Evolutionary conservation across 371 early-diverging fungal genomes (phyloP), one percentile per base, ranked within the genome.

Genomic region (Fennellomyces sp.): DNA sequence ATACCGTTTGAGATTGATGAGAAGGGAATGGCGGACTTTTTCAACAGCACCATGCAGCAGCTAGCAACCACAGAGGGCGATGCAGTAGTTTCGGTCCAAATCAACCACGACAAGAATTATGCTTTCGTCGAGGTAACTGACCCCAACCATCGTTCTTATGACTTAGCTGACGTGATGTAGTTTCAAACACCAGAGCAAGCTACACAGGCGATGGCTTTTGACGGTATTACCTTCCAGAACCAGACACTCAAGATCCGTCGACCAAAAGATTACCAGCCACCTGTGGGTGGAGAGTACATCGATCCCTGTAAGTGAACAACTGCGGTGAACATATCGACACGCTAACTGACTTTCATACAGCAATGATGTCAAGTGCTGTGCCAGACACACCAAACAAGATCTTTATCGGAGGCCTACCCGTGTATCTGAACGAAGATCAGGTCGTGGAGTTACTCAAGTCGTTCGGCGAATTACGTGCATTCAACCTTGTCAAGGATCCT

Each of bases 301-400:
- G 56, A 56, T n/a, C n/a, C n/a, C n/a, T n/a, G n/a, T n/a, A n/a
- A n/a, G n/a, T n/a, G n/a, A n/a, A n/a, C n/a, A n/a, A n/a, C n/a
- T n/a, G n/a, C n/a, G n/a, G n/a, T n/a, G n/a, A n/a, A n/a, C n/a
- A n/a, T n/a, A n/a, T n/a, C n/a, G n/a, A n/a, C n/a, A n/a, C n/a
- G n/a, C n/a, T n/a, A n/a, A n/a, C n/a, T 23, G 8, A 10, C 19
- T 10, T 23, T 45, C n/a, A 45, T 21, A 45, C 12, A 45, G 23
- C 21, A 45, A 23, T 41, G 2, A 8, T 41, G 15, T 23, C 45
- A 6, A 45, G 87, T 10, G 91, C 88, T 56, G 94, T 95, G 0
- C 89, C 92, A 3, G 97, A 97, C 65, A 89, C 90, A 60, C 94
- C 95, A 25, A 81, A 95, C 86, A 97, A 96, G 74, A 87, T 98